These are phyloP conservation scores for Colletotrichum tofieldiae DNA, from an alignment of 2,329 filamentous ascomycete species.

Conservation along the genomic window DNA sequence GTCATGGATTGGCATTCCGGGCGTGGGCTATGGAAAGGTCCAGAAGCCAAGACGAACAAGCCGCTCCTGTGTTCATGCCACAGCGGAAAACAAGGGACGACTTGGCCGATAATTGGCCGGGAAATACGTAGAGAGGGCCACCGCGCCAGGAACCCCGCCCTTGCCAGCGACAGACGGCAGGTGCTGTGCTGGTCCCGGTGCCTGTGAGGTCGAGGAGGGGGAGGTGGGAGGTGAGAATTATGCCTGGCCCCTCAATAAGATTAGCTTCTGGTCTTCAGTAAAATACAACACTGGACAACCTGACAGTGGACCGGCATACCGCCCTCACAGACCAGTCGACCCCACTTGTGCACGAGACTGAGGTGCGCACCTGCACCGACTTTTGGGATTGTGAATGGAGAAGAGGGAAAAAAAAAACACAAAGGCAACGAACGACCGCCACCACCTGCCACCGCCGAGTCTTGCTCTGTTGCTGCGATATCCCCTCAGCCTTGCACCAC, in stretches of 20 bases:
- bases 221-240: slow-evolving; percentile 1
- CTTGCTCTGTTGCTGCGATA: slow-evolving; percentile 23
- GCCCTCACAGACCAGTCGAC: slow-evolving; percentile 42
- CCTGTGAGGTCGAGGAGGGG: not conserved
- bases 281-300: slow-evolving; percentile 12
- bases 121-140: slow-evolving; percentile 6
- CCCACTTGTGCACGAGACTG: slow-evolving; percentile 58
- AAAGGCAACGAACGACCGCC: slow-evolving; percentile 44
- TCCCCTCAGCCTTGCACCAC: slow-evolving; percentile 43
- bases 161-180: slow-evolving; percentile 7
- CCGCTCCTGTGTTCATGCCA: slow-evolving; percentile 14
- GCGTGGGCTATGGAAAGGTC: slow-evolving; percentile 35
- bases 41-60: slow-evolving; percentile 21
- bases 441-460: slow-evolving; percentile 53
- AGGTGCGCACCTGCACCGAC: slow-evolving; percentile 50
- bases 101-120: slow-evolving; percentile 38
- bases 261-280: slow-evolving; percentile 23
- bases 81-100: slow-evolving; percentile 13
- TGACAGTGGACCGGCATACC: slow-evolving; percentile 14
- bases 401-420: slow-evolving; percentile 26
- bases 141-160: slow-evolving; percentile 38
- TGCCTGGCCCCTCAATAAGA: slow-evolving; percentile 32
- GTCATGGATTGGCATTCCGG: not conserved
- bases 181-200: not conserved
- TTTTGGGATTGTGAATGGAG: slow-evolving; percentile 51